These are phyloP conservation scores for Rhodotorula sp. DNA, from an alignment of 1,284 basidiomycete species.

Conservation along the genomic window DNA sequence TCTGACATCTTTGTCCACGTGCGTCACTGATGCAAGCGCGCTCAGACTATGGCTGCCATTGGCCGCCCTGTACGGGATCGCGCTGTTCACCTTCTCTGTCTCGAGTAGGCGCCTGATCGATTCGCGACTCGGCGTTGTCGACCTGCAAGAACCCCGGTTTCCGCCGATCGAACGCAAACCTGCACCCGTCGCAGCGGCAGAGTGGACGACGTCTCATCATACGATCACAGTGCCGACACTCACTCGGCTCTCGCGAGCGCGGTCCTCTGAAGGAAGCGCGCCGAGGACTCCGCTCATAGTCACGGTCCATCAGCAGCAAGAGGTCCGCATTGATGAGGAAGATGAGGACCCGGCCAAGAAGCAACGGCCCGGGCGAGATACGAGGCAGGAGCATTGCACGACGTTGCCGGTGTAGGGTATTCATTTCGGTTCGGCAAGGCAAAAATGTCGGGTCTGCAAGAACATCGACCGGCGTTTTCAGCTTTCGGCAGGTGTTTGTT, in stretches of 20 bases:
- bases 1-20: not conserved
- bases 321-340: not conserved
- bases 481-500: too few relatives aligned
- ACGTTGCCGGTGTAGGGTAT: too few relatives aligned
- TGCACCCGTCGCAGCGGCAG: not conserved
- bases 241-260: not conserved
- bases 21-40: too few relatives aligned
- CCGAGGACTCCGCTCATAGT: not conserved
- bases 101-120: constrained; percentile 8
- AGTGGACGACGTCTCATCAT: not conserved
- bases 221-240: not conserved
- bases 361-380: not conserved
- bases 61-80: constrained; percentile 11
- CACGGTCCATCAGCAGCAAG: not conserved
- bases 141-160: not conserved
- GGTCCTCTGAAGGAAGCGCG: not conserved
- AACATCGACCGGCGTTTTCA: too few relatives aligned
- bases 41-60: constrained; percentile 10
- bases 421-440: too few relatives aligned
- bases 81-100: constrained; percentile 12
- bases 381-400: not conserved
- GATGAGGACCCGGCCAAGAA: not conserved
- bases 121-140: not conserved
- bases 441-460: too few relatives aligned
- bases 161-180: not conserved